Conservation (phyloP, 2,329 filamentous ascomycete species). For the Orbilia quercus region DNA sequence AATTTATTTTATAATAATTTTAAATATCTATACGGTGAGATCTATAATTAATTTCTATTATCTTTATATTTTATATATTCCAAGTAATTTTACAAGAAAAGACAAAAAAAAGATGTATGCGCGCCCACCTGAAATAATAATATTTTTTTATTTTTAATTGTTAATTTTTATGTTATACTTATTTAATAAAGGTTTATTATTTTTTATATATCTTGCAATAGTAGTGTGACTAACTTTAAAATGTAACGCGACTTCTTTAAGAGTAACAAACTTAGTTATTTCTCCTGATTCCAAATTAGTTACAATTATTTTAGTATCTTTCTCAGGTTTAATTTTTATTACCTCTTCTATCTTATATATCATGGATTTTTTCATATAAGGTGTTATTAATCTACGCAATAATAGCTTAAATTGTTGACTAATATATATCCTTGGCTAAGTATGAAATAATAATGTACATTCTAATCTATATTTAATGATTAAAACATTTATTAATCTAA, state of each 20-base stretch:
- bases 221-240: constrained; percentile 2
- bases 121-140: too few species aligned
- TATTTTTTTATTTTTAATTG: constrained; percentile 4
- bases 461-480: constrained; percentile 1
- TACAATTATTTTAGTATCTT: background rate
- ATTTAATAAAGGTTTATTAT: constrained; percentile 1
- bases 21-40: too few species aligned
- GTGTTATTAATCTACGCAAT: background rate
- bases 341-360: constrained; percentile 7
- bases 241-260: background rate
- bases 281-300: constrained; percentile 4
- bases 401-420: background rate
- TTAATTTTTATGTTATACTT: constrained; percentile 1
- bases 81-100: too few species aligned
- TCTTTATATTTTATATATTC: background rate
- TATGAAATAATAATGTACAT: background rate
- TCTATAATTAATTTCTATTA: background rate
- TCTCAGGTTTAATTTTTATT: background rate
- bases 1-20: background rate
- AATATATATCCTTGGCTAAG: constrained; percentile 1
- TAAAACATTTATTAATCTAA: constrained; percentile 9
- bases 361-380: background rate
- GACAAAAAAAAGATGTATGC: too few species aligned
- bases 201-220: background rate
- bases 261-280: constrained; percentile 8